phyloP scores from a whole-genome alignment of 2,329 filamentous ascomycete species.

The Didymella pomorum region DNA sequence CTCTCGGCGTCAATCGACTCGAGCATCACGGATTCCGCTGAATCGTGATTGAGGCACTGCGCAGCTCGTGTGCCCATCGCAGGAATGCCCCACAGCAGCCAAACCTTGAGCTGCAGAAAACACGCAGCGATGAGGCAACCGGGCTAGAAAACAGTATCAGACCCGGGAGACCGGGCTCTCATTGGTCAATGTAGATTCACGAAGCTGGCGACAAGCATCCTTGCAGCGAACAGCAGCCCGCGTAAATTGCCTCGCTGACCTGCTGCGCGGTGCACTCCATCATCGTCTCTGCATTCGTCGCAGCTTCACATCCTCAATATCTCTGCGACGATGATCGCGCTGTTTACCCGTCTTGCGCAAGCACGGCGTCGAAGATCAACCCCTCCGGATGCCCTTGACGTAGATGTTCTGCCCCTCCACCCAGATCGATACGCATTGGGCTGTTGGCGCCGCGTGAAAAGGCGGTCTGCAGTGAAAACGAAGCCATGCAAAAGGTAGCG shows the following conservation, averaged over 20 bases:
- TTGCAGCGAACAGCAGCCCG: conserved; percentile 37
- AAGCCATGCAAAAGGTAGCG: conserved; percentile 36
- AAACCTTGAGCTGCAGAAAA: conserved; percentile 37
- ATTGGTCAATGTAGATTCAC: conserved; percentile 42
- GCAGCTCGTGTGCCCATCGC: conserved; percentile 37
- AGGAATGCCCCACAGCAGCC: conserved; percentile 43
- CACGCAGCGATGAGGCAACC: conserved; percentile 42
- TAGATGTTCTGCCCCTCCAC: conserved; percentile 38
- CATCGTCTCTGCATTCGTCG: conserved; percentile 28
- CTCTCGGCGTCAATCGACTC: conserved; percentile 7
- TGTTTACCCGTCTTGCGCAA: conserved; percentile 15
- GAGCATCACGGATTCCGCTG: conserved; percentile 8
- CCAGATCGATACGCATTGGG: conserved; percentile 42
- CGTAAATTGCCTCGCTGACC: conserved; percentile 32
- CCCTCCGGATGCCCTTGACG: conserved; percentile 37
- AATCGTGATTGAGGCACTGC: conserved; percentile 16
- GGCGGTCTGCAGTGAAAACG: conserved; percentile 48
- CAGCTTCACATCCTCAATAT: conserved; percentile 28
- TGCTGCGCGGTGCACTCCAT: conserved; percentile 17
- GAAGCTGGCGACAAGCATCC: conserved; percentile 31
- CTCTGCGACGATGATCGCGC: conserved; percentile 10
- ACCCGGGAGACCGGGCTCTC: conserved; percentile 21
- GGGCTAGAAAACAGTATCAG: conserved; percentile 36
- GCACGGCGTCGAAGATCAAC: conserved; percentile 24
- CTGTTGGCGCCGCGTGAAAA: conserved; percentile 41